phyloP scores from a whole-genome alignment of 2,329 filamentous ascomycete genomes.

The Gaeumannomyces sp. region DNA sequence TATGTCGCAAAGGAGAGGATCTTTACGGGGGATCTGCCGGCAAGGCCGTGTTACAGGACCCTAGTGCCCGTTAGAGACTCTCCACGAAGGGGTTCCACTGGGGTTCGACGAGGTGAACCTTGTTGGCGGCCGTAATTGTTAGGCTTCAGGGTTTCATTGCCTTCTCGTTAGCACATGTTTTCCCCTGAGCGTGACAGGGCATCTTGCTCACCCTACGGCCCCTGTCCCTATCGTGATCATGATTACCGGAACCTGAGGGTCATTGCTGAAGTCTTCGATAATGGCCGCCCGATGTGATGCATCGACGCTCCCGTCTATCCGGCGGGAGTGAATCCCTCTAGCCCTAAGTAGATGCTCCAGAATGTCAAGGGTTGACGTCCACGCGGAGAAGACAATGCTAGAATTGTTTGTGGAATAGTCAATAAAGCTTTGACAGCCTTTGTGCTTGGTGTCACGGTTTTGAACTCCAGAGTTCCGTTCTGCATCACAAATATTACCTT shows the following conservation, averaged over 20 bases:
- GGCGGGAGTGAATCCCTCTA: conserved; percentile 24
- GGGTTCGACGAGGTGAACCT: conserved; percentile 40
- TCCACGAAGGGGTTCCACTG: conserved; percentile 51
- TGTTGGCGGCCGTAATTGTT: conserved; percentile 40
- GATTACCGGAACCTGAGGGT: neutral
- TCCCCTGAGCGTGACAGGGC: neutral
- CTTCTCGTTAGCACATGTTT: neutral
- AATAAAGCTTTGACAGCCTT: neutral
- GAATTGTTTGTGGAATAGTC: neutral
- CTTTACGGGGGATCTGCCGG: too few species aligned
- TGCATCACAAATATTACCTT: neutral
- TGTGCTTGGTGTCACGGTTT: neutral
- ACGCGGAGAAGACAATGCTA: conserved; percentile 41
- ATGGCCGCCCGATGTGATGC: neutral
- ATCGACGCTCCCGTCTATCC: conserved; percentile 36
- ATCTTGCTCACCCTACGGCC: neutral
- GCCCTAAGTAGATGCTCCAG: conserved; percentile 24
- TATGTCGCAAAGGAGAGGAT: too few species aligned
- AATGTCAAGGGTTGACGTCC: conserved; percentile 36
- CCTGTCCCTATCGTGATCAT: neutral
- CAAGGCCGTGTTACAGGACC: too few species aligned
- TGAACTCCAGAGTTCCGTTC: too few species aligned
- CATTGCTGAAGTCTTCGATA: neutral
- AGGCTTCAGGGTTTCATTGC: conserved; percentile 24
- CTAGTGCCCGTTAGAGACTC: too few species aligned